Conservation (phyloP, 805 yeast genomes). For the Suhomyces emberorum region DNA sequence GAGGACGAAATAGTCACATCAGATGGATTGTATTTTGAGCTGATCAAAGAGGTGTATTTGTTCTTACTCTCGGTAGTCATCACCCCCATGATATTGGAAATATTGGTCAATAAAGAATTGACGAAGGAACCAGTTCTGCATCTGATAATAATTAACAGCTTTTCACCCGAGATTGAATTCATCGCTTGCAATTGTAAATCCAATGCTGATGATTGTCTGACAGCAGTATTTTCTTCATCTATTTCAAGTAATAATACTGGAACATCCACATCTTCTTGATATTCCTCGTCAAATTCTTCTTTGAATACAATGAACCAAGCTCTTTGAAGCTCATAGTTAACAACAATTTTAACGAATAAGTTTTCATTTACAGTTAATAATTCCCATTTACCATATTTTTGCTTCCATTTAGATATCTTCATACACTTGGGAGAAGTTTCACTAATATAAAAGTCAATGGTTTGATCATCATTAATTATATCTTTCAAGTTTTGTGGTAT, state of each 20-base stretch:
- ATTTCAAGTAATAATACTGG: constrained; percentile 36
- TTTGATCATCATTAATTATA: constrained; percentile 33
- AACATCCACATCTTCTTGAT: constrained; percentile 29
- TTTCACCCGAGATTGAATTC: constrained; percentile 31
- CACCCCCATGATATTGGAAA: constrained; percentile 28
- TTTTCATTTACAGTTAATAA: constrained; percentile 37
- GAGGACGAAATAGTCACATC: constrained; percentile 33
- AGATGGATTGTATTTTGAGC: constrained; percentile 1
- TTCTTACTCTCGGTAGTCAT: constrained; percentile 8
- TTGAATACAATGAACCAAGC: constrained; percentile 41
- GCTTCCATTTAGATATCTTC: constrained; percentile 43
- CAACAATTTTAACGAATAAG: constrained; percentile 37
- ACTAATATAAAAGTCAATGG: constrained; percentile 37
- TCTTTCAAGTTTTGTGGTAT: constrained; percentile 38
- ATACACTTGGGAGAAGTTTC: constrained; percentile 32
- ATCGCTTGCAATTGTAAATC: constrained; percentile 35
- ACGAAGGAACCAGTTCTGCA: constrained; percentile 27
- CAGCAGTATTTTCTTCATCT: constrained; percentile 18
- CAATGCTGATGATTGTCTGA: constrained; percentile 35
- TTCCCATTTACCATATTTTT: constrained; percentile 43
- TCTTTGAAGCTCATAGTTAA: constrained; percentile 30
- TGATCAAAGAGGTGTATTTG: constrained; percentile 3
- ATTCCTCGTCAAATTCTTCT: constrained; percentile 32
- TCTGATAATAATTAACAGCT: constrained; percentile 29
- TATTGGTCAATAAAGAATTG: constrained; percentile 21